Evolutionary conservation across 2,329 filamentous ascomycete genomes (phyloP).

Genomic region (Verticillium dahliae): DNA sequence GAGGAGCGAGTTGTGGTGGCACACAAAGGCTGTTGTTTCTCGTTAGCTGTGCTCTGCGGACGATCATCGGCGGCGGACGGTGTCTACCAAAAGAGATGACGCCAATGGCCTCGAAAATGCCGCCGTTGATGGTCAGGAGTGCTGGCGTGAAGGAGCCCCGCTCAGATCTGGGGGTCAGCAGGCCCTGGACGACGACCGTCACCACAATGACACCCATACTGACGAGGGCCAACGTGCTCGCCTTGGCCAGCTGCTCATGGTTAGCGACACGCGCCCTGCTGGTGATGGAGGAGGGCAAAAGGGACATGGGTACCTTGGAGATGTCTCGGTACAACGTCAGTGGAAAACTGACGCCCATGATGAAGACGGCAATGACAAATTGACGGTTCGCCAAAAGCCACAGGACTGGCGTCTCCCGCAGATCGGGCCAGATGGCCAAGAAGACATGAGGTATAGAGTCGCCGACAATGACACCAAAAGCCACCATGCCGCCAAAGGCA

Average conservation of each 20-base stretch:
- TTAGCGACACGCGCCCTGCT: neutral
- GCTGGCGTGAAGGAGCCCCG: conserved; percentile 65
- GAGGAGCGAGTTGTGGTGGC: conserved; percentile 90
- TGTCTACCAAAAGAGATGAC: conserved; percentile 90
- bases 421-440: conserved; percentile 69
- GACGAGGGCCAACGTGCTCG: conserved; percentile 83
- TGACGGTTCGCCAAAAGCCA: conserved; percentile 76
- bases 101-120: conserved; percentile 91
- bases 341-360: conserved; percentile 81
- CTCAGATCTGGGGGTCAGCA: conserved; percentile 63
- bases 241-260: conserved; percentile 72
- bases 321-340: conserved; percentile 94
- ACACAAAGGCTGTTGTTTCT: conserved; percentile 49
- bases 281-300: neutral
- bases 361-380: conserved; percentile 82
- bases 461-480: conserved; percentile 94
- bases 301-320: conserved; percentile 61
- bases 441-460: conserved; percentile 93
- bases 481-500: conserved; percentile 97
- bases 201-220: conserved; percentile 89
- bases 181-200: conserved; percentile 80
- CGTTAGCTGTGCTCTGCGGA: conserved; percentile 20
- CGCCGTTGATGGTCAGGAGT: conserved; percentile 72
- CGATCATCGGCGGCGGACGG: neutral
- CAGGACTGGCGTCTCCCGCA: conserved; percentile 67